A percentile compares a stretch with the other conserved stretches of the same genome.
Evolutionary conservation across 2,329 filamentous ascomycete genomes (phyloP).

Genomic region (Endothia cerciana): DNA sequence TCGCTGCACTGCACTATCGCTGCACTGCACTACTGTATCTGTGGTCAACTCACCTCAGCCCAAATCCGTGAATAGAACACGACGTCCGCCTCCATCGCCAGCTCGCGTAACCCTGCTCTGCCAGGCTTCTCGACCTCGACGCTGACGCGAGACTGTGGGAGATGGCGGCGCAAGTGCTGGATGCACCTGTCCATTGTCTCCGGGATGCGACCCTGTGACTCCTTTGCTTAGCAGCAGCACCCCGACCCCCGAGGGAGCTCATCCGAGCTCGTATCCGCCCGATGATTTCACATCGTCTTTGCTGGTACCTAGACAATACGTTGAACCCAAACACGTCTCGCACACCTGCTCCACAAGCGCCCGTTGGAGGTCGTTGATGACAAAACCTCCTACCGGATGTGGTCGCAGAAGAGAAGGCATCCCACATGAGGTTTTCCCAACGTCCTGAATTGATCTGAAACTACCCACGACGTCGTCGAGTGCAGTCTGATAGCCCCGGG

Average conservation of each 20-base stretch:
- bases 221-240: constrained; percentile 15
- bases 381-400: too few relatives aligned
- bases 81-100: constrained; percentile 67
- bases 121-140: constrained; percentile 75
- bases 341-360: background rate
- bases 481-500: background rate
- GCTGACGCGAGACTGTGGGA: constrained; percentile 58
- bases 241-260: constrained; percentile 6
- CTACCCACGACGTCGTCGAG: background rate
- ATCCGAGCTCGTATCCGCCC: constrained; percentile 10
- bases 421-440: too few relatives aligned
- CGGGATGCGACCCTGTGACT: constrained; percentile 64
- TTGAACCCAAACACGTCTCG: background rate
- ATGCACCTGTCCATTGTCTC: constrained; percentile 65
- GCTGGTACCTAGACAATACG: background rate
- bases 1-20: background rate
- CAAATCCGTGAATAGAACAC: constrained; percentile 76
- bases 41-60: constrained; percentile 62
- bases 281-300: background rate
- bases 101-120: constrained; percentile 59
- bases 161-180: constrained; percentile 51
- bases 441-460: background rate
- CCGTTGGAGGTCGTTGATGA: too few relatives aligned
- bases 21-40: constrained; percentile 21
- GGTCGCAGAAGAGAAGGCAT: background rate